phyloP scores from a whole-genome alignment of 352 stramenopile species.

The Blastocystis sp. region DNA sequence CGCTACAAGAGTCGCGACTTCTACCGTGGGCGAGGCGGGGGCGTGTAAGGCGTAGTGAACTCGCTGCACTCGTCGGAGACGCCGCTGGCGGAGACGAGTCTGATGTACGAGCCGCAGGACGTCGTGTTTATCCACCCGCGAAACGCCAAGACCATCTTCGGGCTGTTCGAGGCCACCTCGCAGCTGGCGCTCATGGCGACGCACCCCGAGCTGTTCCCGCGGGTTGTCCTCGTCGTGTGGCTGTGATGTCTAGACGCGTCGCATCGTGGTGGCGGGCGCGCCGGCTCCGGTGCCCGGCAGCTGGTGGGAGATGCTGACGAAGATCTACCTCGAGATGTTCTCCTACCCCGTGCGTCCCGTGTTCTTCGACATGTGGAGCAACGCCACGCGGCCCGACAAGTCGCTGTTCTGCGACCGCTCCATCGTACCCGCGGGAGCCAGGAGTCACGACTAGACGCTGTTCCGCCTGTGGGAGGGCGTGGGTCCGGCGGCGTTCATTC shows the following conservation, averaged over 20 bases:
- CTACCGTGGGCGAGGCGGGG: background rate
- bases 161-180: slow-evolving; percentile 15
- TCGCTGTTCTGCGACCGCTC: background rate
- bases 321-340: background rate
- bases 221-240: background rate
- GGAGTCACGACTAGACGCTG: background rate
- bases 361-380: background rate
- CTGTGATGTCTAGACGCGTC: background rate
- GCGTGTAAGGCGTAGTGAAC: background rate
- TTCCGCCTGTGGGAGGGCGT: background rate
- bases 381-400: background rate
- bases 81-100: background rate
- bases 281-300: background rate
- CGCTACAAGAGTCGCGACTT: background rate
- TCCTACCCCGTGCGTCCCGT: background rate
- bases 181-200: background rate
- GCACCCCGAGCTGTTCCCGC: slow-evolving; percentile 49
- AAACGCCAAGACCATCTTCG: slow-evolving; percentile 38
- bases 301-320: background rate
- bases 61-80: background rate
- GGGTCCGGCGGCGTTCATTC: background rate
- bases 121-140: background rate
- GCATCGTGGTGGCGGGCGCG: background rate
- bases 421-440: background rate
- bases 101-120: background rate